phyloP scores from a whole-genome alignment of 1,139 yeast genomes.

The Pneumocystis murina region DNA sequence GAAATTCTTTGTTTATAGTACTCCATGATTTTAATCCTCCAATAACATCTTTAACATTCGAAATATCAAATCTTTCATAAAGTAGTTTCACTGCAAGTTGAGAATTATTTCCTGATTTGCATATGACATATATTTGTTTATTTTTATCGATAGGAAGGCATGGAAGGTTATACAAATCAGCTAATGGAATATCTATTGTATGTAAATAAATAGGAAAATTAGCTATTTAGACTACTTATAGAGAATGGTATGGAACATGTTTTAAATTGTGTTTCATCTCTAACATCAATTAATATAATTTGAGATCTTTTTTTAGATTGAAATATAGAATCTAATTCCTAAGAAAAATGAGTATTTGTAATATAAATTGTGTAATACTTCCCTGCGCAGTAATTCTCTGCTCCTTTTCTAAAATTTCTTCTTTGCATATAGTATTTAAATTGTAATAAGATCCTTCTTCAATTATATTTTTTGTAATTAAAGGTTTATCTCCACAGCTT shows the following conservation, averaged over 20 bases:
- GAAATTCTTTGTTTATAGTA: slow-evolving; percentile 43
- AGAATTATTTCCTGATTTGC: slow-evolving; percentile 87
- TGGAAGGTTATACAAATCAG: not conserved
- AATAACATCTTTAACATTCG: slow-evolving; percentile 43
- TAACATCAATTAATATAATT: slow-evolving; percentile 57
- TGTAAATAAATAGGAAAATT: not conserved
- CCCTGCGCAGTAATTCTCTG: slow-evolving; percentile 30
- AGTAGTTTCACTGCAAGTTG: slow-evolving; percentile 54
- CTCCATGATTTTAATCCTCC: slow-evolving; percentile 77
- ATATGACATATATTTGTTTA: slow-evolving; percentile 36
- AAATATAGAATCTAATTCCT: not conserved
- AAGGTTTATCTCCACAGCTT: slow-evolving; percentile 43
- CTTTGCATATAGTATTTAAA: slow-evolving; percentile 26
- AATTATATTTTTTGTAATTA: slow-evolving; percentile 36
- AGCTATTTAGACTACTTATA: slow-evolving; percentile 27
- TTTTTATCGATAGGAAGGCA: slow-evolving; percentile 38
- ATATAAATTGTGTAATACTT: not conserved
- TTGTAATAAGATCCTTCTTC: slow-evolving; percentile 73
- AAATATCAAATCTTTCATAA: slow-evolving; percentile 34
- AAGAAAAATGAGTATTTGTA: not conserved
- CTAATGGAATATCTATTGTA: not conserved
- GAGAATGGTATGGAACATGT: slow-evolving; percentile 50
- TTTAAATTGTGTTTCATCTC: slow-evolving; percentile 62
- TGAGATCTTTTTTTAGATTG: slow-evolving; percentile 23
- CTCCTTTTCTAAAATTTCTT: slow-evolving; percentile 24